Conservation (phyloP, 2,329 filamentous ascomycete genomes). For the Aureobasidium vineae region DNA sequence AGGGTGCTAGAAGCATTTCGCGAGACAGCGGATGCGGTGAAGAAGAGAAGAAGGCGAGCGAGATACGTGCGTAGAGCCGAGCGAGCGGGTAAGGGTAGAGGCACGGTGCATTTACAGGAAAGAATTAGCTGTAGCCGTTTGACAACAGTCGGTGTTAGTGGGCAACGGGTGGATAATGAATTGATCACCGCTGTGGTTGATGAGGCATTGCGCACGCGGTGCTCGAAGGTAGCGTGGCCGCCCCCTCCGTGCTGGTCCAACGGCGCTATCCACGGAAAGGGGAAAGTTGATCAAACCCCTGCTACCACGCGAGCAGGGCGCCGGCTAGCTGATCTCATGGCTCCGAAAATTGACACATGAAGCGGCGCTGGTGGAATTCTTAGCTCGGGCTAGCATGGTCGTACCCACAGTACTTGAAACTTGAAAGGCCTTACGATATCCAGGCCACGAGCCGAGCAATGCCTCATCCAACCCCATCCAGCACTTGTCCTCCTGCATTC, state of each 20-base stretch:
- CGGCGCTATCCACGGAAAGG: slow-evolving; percentile 24
- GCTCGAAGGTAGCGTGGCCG: slow-evolving; percentile 21
- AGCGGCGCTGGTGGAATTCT: slow-evolving; percentile 22
- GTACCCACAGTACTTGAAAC: slow-evolving; percentile 28
- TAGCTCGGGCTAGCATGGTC: slow-evolving; percentile 26
- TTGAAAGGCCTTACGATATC: slow-evolving; percentile 25
- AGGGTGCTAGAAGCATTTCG: background rate
- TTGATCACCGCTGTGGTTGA: slow-evolving; percentile 8
- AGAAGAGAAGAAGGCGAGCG: background rate
- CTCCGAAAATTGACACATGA: slow-evolving; percentile 24
- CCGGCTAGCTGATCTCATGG: slow-evolving; percentile 25
- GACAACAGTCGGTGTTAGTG: slow-evolving; percentile 4
- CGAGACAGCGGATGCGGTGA: background rate
- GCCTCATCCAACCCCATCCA: slow-evolving; percentile 26
- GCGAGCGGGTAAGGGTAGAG: background rate
- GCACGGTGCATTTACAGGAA: background rate
- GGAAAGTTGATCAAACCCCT: slow-evolving; percentile 12
- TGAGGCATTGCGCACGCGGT: slow-evolving; percentile 23
- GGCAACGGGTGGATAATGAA: slow-evolving; percentile 26
- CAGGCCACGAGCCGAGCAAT: slow-evolving; percentile 25
- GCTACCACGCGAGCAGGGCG: slow-evolving; percentile 25
- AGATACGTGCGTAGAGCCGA: slow-evolving; percentile 16
- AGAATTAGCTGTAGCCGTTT: slow-evolving; percentile 21
- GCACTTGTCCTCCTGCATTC: slow-evolving; percentile 21
- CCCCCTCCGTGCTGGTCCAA: slow-evolving; percentile 16